These are phyloP conservation scores for Sesbania bispinosa DNA, from an alignment of 306 rosid species.

Conservation along the genomic window DNA sequence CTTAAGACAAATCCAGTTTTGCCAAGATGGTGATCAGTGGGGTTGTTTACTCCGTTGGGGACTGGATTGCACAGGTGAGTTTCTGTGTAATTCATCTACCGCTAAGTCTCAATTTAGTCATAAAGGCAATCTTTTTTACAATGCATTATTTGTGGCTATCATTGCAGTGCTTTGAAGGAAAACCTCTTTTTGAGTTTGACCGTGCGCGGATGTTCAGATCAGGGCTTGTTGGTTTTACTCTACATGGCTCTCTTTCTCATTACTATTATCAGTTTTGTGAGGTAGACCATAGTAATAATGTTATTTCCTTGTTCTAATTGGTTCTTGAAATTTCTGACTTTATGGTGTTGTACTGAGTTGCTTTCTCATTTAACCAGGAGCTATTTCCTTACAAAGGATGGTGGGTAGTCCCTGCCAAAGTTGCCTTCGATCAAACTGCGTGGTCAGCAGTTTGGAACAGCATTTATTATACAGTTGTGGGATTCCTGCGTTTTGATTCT, in stretches of 20 bases:
- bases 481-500: slow-evolving; percentile 73
- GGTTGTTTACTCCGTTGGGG: slow-evolving; percentile 88
- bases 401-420: slow-evolving; percentile 99
- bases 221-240: slow-evolving; percentile 88
- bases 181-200: slow-evolving; percentile 89
- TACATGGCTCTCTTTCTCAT: slow-evolving; percentile 98
- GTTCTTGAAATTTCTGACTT: slow-evolving; percentile 16
- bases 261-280: slow-evolving; percentile 88
- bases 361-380: slow-evolving; percentile 45
- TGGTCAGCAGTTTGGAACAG: slow-evolving; percentile 99
- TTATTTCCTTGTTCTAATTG: neutral
- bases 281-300: slow-evolving; percentile 43
- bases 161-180: slow-evolving; percentile 93
- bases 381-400: slow-evolving; percentile 92
- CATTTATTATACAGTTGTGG: slow-evolving; percentile 72
- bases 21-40: slow-evolving; percentile 99
- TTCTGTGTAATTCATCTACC: neutral
- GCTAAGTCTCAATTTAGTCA: neutral
- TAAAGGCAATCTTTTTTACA: neutral
- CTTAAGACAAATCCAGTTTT: slow-evolving; percentile 88
- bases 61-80: slow-evolving; percentile 95
- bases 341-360: slow-evolving; percentile 8
- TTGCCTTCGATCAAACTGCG: slow-evolving; percentile 79
- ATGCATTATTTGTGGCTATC: neutral
- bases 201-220: slow-evolving; percentile 91